These are phyloP conservation scores for Monilinia vaccinii-corymbosi DNA, from an alignment of 2,329 filamentous ascomycete species.

Conservation along the genomic window DNA sequence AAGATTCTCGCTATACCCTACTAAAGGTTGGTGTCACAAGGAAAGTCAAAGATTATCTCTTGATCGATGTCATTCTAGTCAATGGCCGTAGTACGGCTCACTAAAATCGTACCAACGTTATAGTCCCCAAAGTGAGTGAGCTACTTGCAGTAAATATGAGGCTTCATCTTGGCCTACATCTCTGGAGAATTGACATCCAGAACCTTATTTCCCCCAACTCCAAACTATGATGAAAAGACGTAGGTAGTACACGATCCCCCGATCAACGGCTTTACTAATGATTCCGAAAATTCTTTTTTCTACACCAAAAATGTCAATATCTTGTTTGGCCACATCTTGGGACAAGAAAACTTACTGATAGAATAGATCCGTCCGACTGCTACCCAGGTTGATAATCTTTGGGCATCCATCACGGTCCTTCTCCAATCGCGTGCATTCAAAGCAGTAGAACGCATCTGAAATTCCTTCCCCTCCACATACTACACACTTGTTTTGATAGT, in stretches of 20 bases:
- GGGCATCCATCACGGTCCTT: conserved; percentile 97
- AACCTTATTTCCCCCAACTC: not conserved
- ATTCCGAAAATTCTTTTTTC: conserved; percentile 64
- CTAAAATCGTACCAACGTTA: not conserved
- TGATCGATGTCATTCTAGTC: not conserved
- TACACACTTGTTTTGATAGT: conserved; percentile 99
- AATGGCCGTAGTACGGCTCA: not conserved
- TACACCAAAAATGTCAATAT: conserved; percentile 10
- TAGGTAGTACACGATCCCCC: conserved; percentile 9
- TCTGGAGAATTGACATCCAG: not conserved
- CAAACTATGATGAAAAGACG: not conserved
- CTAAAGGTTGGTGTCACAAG: not conserved
- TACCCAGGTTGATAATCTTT: conserved; percentile 98
- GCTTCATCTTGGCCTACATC: not conserved
- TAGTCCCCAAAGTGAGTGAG: not conserved
- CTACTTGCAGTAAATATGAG: not conserved
- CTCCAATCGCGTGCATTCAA: conserved; percentile 92
- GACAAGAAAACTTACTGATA: conserved; percentile 18
- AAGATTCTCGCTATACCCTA: not conserved
- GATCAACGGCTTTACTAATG: conserved; percentile 30
- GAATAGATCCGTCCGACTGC: conserved; percentile 80
- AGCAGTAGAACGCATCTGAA: conserved; percentile 97
- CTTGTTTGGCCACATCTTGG: conserved; percentile 23
- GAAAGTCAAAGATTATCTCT: not conserved
- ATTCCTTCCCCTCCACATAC: conserved; percentile 98